Conservation (phyloP, 768 basidiomycete species). For the Suillus subaureus region DNA sequence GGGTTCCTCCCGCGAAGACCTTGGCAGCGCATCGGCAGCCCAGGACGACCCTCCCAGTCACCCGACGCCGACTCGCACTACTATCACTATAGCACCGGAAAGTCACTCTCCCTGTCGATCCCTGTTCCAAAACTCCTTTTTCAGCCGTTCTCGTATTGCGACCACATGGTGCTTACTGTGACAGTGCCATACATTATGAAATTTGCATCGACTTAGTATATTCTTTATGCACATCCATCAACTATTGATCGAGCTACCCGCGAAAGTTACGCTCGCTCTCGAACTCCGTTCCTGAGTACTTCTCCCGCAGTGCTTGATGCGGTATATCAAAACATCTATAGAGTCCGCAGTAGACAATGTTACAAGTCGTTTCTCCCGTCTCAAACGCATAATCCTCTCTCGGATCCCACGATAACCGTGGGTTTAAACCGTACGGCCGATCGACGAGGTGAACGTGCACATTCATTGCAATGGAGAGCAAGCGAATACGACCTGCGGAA, state of each 20-base stretch:
- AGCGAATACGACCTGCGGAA: not conserved
- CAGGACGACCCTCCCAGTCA: not conserved
- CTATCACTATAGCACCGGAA: not conserved
- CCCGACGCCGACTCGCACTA: not conserved
- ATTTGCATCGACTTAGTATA: not conserved
- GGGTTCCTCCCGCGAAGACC: not conserved
- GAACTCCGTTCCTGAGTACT: not conserved
- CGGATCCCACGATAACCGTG: not conserved
- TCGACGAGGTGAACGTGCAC: not conserved
- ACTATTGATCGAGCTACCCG: constrained; percentile 2
- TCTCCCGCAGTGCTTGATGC: not conserved
- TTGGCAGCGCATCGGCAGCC: not conserved
- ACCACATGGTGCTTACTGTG: not conserved
- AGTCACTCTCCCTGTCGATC: not conserved
- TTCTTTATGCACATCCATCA: not conserved
- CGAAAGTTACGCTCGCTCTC: constrained; percentile 2
- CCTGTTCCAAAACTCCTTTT: not conserved
- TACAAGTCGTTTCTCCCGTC: not conserved
- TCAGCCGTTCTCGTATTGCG: not conserved
- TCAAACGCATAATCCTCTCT: not conserved
- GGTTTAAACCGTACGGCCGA: not conserved
- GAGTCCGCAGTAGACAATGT: not conserved
- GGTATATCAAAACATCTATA: not conserved
- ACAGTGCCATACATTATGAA: not conserved
- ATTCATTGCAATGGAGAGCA: not conserved